phyloP scores from a whole-genome alignment of 2,329 filamentous ascomycete species.

The Chrysosphaeria jannelii region DNA sequence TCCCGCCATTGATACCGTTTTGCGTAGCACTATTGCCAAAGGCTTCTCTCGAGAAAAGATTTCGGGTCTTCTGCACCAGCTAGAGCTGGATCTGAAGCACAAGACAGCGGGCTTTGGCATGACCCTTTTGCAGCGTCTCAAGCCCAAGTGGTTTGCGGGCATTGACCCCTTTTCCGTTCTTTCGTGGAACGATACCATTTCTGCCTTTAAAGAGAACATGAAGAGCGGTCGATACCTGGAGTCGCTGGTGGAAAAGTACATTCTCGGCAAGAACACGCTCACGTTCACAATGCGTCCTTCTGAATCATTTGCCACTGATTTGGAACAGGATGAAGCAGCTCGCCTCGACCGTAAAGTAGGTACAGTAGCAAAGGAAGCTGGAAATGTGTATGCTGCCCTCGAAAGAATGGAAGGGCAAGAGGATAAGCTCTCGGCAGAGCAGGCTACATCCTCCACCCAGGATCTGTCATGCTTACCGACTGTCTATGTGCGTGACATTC shows the following conservation, averaged over 20 bases:
- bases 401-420: constrained; percentile 49
- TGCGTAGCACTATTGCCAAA: constrained; percentile 35
- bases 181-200: constrained; percentile 71
- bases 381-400: constrained; percentile 29
- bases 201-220: constrained; percentile 51
- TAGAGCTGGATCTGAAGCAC: constrained; percentile 81
- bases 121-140: constrained; percentile 61
- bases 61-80: constrained; percentile 73
- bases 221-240: constrained; percentile 58
- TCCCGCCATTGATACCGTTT: constrained; percentile 38
- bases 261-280: constrained; percentile 61
- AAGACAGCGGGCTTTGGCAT: constrained; percentile 92
- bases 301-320: constrained; percentile 37
- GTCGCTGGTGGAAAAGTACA: constrained; percentile 59
- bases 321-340: constrained; percentile 46
- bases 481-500: constrained; percentile 69
- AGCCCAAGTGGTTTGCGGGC: constrained; percentile 86
- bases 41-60: constrained; percentile 81
- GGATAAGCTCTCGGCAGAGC: constrained; percentile 47
- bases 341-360: constrained; percentile 47
- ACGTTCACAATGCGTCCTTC: constrained; percentile 89
- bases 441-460: constrained; percentile 57
- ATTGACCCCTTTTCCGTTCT: constrained; percentile 75
- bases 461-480: constrained; percentile 72
- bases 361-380: constrained; percentile 34